Base-by-base conservation (phyloP, 177 flowering plant genomes). In the Telopea speciosissima region DNA sequence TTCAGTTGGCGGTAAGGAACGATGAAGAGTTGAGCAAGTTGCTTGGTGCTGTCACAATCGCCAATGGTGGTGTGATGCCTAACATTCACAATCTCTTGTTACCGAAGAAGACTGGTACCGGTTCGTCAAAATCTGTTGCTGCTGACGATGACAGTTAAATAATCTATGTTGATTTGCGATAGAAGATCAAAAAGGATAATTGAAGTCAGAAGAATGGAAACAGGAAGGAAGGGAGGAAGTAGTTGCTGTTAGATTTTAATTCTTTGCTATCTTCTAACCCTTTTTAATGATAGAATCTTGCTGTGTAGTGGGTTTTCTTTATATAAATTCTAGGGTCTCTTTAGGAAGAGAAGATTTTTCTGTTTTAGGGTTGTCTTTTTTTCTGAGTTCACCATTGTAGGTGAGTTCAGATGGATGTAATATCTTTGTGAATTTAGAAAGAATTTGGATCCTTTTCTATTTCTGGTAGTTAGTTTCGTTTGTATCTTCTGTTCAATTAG, bases 51-150 rank as follows among this genome's bases (percentile, higher is more conserved):
- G 84, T 82, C 16, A 82, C 84, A 22, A 79, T 79, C 16, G 84
- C 84, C 0, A 79, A 66, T 63, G 80, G 84, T 36, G 84, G 84
- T 21, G 84, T 82, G 26, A 74, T 82, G 80, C 84, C 82, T n/a
- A 82, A 82, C 66, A 75, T 78, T 28, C 78, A 78, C 67, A 65
- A 69, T 36, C 60, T 22, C 4, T 62, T 78, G 70, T 49, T 78
- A 40, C 80, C 80, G 2, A 74, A 74, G 77, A 77, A 71, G 72
- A 6, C 60, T 13, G 68, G 33, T 9, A 26, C 49, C 23, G 74
- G 62, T 24, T 25, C 69, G 22, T 54, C 68, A 1, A 58, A 40
- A n/a, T 22, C 56, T n/a, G 56, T 25, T 49, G 2, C 73, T 49
- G 70, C 58, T 33, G 78, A 40, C 60, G 72, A 68, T n/a, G 70